A percentile compares a stretch with the other conserved stretches of the same genome.
These are phyloP conservation scores for Hirschfeldia incana DNA, from an alignment of 345 rosid species.

Conservation along the genomic window DNA sequence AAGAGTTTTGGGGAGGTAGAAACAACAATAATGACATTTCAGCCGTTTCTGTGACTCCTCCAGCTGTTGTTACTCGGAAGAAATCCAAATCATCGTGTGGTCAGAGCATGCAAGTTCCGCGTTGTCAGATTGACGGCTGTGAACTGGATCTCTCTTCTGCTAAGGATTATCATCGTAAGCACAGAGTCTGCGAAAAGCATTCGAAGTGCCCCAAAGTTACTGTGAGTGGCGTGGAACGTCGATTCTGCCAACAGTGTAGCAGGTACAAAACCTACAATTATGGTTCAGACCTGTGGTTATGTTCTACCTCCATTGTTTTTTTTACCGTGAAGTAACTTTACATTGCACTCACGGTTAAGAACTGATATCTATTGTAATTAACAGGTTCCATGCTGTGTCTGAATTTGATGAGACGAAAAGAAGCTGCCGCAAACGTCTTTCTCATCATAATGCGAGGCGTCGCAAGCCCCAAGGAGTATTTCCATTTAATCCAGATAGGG, in stretches of 20 bases:
- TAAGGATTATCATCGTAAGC: slow-evolving; percentile 78
- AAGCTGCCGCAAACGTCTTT: slow-evolving; percentile 91
- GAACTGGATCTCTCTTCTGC: slow-evolving; percentile 55
- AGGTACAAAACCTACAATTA: slow-evolving; percentile 43
- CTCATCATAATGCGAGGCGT: slow-evolving; percentile 96
- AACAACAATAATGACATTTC: slow-evolving; percentile 45
- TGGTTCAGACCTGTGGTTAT: not conserved
- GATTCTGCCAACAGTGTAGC: slow-evolving; percentile 95
- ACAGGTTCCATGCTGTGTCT: slow-evolving; percentile 79
- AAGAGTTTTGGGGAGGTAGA: slow-evolving; percentile 49
- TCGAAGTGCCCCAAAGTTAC: slow-evolving; percentile 67
- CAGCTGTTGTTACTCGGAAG: slow-evolving; percentile 58
- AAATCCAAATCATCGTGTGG: slow-evolving; percentile 57
- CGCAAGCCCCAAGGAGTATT: slow-evolving; percentile 79
- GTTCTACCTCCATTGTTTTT: too few relatives aligned
- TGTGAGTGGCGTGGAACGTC: slow-evolving; percentile 69
- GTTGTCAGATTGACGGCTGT: slow-evolving; percentile 86
- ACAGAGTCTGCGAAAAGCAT: slow-evolving; percentile 80
- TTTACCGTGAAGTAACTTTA: too few relatives aligned
- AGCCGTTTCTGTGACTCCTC: slow-evolving; percentile 39
- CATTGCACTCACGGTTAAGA: not conserved
- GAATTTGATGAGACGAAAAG: slow-evolving; percentile 94
- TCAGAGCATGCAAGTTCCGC: slow-evolving; percentile 53
- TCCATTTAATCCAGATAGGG: slow-evolving; percentile 51
- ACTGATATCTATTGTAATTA: slow-evolving; percentile 5